These are phyloP conservation scores for Talaromyces sp. DNA, from an alignment of 2,329 filamentous ascomycete genomes.

Conservation along the genomic window DNA sequence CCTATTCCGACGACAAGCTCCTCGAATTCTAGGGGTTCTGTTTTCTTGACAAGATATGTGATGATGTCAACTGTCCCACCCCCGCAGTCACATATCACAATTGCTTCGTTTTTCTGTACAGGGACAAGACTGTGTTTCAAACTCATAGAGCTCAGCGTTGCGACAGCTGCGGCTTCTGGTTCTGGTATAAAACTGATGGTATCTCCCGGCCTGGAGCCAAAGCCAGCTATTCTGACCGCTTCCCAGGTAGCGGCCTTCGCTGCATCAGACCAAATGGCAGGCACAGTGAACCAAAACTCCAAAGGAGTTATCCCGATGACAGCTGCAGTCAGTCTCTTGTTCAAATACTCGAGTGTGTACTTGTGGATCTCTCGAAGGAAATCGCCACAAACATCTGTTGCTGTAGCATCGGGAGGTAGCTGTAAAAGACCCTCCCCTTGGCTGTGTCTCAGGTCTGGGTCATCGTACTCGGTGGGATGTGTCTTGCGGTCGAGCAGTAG, in stretches of 20 bases:
- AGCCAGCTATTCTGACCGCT: constrained; percentile 12
- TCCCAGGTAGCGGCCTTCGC: constrained; percentile 16
- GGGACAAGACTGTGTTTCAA: not conserved
- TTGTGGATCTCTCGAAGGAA: constrained; percentile 18
- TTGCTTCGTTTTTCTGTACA: not conserved
- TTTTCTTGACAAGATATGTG: constrained; percentile 16
- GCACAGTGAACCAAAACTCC: constrained; percentile 23
- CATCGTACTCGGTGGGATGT: constrained; percentile 17
- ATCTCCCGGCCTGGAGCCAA: constrained; percentile 11
- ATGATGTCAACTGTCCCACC: constrained; percentile 25
- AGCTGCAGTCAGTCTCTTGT: constrained; percentile 13
- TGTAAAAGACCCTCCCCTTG: constrained; percentile 13
- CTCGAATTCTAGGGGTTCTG: constrained; percentile 13
- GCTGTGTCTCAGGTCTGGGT: constrained; percentile 10
- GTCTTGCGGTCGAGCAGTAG: constrained; percentile 19
- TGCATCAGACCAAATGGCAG: constrained; percentile 24
- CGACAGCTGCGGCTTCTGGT: constrained; percentile 20
- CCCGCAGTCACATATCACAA: constrained; percentile 24
- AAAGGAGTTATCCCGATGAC: constrained; percentile 11
- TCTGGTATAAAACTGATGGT: constrained; percentile 16
- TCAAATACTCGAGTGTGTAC: constrained; percentile 12
- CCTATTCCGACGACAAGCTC: constrained; percentile 15
- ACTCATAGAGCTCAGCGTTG: constrained; percentile 8
- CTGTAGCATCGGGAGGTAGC: constrained; percentile 16
- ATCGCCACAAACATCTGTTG: constrained; percentile 18